Conservation (phyloP, 1,284 basidiomycete genomes). For the Pseudozyma tsukubaensis region DNA sequence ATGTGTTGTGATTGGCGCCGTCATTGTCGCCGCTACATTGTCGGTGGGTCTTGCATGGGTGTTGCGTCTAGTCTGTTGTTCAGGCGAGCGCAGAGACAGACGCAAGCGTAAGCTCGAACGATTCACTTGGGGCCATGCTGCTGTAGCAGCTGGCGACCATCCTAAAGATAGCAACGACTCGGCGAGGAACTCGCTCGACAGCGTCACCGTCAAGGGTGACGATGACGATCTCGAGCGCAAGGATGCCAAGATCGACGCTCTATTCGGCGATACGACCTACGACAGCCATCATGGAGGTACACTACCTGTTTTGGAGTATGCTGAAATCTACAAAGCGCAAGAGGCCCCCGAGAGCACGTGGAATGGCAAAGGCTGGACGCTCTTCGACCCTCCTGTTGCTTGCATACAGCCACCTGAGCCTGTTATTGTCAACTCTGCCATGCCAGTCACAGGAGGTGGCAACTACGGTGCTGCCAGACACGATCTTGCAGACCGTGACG, state of each 20-base stretch:
- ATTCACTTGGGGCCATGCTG: slow-evolving; percentile 29
- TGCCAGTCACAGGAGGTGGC: slow-evolving; percentile 15
- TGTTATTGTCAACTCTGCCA: neutral
- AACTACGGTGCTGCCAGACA: slow-evolving; percentile 31
- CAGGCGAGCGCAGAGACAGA: slow-evolving; percentile 20
- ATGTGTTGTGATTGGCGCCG: slow-evolving; percentile 47
- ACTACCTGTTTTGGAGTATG: slow-evolving; percentile 22
- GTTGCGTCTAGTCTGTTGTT: slow-evolving; percentile 38
- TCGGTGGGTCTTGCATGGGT: slow-evolving; percentile 49
- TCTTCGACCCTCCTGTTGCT: slow-evolving; percentile 35
- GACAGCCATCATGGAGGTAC: neutral
- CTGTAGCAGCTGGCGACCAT: neutral
- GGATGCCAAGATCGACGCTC: slow-evolving; percentile 33
- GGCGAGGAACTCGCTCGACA: slow-evolving; percentile 21
- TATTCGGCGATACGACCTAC: slow-evolving; percentile 1
- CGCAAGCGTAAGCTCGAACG: slow-evolving; percentile 29
- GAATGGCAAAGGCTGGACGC: slow-evolving; percentile 45
- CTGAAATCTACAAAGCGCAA: slow-evolving; percentile 1
- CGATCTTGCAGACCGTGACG: slow-evolving; percentile 32
- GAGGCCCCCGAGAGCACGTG: slow-evolving; percentile 27
- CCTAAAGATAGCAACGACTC: slow-evolving; percentile 1
- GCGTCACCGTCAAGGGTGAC: slow-evolving; percentile 26
- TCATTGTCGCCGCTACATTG: slow-evolving; percentile 39
- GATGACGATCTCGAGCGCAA: slow-evolving; percentile 26
- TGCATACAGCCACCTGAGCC: slow-evolving; percentile 23